Conservation (phyloP, 495 filamentous ascomycete genomes). For the Neurospora cerealis region DNA sequence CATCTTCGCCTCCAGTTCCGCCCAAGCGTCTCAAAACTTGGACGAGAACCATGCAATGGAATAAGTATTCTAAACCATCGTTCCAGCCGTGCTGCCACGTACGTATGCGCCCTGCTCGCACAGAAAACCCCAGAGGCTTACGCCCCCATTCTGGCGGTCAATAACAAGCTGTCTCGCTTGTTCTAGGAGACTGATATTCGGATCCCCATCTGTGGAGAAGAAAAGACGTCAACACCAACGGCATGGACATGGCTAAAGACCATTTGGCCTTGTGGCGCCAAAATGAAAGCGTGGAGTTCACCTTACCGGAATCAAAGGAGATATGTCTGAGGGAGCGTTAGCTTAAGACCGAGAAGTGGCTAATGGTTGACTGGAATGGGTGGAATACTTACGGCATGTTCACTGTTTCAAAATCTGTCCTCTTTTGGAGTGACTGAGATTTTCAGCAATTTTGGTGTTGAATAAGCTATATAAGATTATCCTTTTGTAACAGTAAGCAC, state of each 20-base stretch:
- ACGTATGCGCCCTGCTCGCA: neutral
- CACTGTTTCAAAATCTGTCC: neutral
- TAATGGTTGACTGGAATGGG: neutral
- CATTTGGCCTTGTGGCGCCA: neutral
- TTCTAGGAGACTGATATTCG: neutral
- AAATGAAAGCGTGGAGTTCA: neutral
- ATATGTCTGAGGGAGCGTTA: neutral
- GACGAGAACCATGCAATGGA: too few species aligned
- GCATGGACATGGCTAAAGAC: neutral
- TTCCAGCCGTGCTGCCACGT: too few species aligned
- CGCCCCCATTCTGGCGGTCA: neutral
- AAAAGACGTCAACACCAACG: neutral
- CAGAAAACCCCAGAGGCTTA: neutral
- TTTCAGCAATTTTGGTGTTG: too few species aligned
- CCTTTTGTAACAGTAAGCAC: too few species aligned
- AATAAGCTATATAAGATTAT: too few species aligned
- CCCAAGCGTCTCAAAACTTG: too few species aligned
- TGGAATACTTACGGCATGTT: neutral
- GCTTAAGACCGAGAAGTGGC: neutral
- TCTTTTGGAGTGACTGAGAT: neutral
- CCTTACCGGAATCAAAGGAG: neutral
- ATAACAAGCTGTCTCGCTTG: neutral
- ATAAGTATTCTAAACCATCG: too few species aligned
- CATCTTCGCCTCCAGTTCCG: neutral
- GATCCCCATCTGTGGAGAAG: neutral